Base-by-base conservation (phyloP, 164 flowering plant genomes). In the Brasenia schreberi region DNA sequence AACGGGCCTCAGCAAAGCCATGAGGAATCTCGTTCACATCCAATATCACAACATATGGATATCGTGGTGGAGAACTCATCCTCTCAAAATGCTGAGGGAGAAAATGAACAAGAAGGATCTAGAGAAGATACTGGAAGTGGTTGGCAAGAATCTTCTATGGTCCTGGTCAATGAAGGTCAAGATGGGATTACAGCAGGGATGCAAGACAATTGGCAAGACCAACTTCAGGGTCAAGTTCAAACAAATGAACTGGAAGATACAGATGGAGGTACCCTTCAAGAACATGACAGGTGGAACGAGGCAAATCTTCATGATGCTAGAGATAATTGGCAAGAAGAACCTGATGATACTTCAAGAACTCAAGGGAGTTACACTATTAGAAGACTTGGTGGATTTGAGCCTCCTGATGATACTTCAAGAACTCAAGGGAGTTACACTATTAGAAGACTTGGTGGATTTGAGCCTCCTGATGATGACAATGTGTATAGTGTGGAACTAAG, bases 401-500 rank as follows among this genome's bases (percentile, higher is more conserved):
- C 94, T 5, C 97, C 96, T 19, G 97, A 92, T 70, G 97, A 95
- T 80, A 84, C 84, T 63, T 77, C 84, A 62, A 86, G 96, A 77
- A 74, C 66, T 66, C 83, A 84, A 7, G 82, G 86, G 42, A 56
- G 82, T 64, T 68, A 80, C 75, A 86, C 94, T 19, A 27, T 75
- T 19, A 81, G 96, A 78, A 86, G 96, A 70, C 66, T 73, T 63
- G 83, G 72, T 68, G 79, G 94, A 72, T 92, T 92, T 72, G 92
- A 88, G 60, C 97, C 94, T 5, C 97, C 96, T 19, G 97, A 92
- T 70, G 97, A 95, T 80, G 97, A 95, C 70, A 92, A 86, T 74
- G 97, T 92, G 67, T 92, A 95, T 66, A 92, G 96, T 70, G 92
- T 95, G 96, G 99, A 95, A 78, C 97, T 95, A 61, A 86, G 99